Percentiles rank a stretch among this genome's conserved stretches.
phyloP scores from a whole-genome alignment of 345 rosid species.

The Trapa bicornis region DNA sequence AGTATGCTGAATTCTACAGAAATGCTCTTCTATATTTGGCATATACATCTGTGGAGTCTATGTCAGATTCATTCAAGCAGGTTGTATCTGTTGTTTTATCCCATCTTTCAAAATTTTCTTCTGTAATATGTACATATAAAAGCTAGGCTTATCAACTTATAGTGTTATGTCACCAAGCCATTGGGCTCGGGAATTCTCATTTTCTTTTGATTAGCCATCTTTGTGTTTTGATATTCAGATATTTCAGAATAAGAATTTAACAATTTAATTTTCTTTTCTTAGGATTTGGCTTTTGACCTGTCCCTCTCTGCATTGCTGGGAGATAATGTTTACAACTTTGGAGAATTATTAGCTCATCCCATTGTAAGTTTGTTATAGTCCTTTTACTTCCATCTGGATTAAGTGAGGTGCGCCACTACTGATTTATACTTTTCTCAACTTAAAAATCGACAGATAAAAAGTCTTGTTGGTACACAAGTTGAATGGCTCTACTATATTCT shows the following conservation, averaged over 20 bases:
- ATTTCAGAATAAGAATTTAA: slow-evolving; percentile 9
- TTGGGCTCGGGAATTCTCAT: not conserved
- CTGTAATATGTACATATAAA: not conserved
- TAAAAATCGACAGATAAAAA: slow-evolving; percentile 52
- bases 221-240: not conserved
- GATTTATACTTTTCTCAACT: not conserved
- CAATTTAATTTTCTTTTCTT: slow-evolving; percentile 8
- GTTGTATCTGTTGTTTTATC: slow-evolving; percentile 14
- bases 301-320: slow-evolving; percentile 98
- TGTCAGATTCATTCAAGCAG: slow-evolving; percentile 92
- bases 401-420: not conserved
- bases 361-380: slow-evolving; percentile 44
- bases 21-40: slow-evolving; percentile 94
- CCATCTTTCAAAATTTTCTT: not conserved
- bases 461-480: slow-evolving; percentile 75
- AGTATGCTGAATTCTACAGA: slow-evolving; percentile 85
- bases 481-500: slow-evolving; percentile 97
- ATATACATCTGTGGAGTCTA: slow-evolving; percentile 82
- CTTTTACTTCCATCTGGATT: not conserved
- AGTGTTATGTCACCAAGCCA: not conserved
- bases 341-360: slow-evolving; percentile 97
- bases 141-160: not conserved
- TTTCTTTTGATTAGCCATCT: not conserved
- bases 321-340: slow-evolving; percentile 96
- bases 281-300: slow-evolving; percentile 98